Percentiles rank a stretch among this genome's conserved stretches.
Evolutionary conservation across 2,329 filamentous ascomycete species (phyloP).

Genomic region (Trichophyton rubrum): DNA sequence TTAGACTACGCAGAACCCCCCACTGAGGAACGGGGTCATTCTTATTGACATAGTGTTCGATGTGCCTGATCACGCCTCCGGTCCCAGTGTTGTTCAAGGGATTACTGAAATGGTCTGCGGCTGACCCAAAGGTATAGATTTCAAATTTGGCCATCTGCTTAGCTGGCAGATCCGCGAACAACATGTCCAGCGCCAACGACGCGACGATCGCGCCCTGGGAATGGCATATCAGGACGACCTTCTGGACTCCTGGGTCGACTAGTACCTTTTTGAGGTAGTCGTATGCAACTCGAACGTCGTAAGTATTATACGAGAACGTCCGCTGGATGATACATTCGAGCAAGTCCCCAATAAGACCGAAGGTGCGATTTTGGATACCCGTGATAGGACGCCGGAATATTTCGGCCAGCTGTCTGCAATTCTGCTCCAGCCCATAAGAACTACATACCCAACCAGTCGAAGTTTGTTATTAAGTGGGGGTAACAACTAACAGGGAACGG

Average conservation of each 20-base stretch:
- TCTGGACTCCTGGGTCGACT: conserved; percentile 49
- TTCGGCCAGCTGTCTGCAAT: conserved; percentile 56
- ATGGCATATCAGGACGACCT: conserved; percentile 62
- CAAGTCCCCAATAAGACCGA: conserved; percentile 62
- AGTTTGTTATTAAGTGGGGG: neutral
- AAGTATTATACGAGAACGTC: conserved; percentile 58
- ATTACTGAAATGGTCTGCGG: conserved; percentile 73
- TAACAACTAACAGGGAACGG: neutral
- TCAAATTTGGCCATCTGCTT: conserved; percentile 56
- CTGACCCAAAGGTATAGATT: conserved; percentile 64
- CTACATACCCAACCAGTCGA: conserved; percentile 14
- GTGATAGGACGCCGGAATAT: conserved; percentile 60
- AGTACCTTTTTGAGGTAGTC: conserved; percentile 52
- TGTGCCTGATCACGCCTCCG: conserved; percentile 46
- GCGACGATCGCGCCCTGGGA: conserved; percentile 67
- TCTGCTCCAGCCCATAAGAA: conserved; percentile 55
- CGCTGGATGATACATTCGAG: conserved; percentile 67
- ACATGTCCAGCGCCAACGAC: conserved; percentile 61
- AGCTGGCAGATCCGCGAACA: conserved; percentile 57
- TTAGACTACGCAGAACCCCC: conserved; percentile 58
- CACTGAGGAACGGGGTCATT: conserved; percentile 62
- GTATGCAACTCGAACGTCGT: conserved; percentile 48
- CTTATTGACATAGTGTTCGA: conserved; percentile 69
- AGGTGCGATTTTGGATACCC: conserved; percentile 65
- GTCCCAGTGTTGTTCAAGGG: conserved; percentile 38